These are phyloP conservation scores for Gymnopilus junonius DNA, from an alignment of 768 basidiomycete genomes.

Conservation along the genomic window DNA sequence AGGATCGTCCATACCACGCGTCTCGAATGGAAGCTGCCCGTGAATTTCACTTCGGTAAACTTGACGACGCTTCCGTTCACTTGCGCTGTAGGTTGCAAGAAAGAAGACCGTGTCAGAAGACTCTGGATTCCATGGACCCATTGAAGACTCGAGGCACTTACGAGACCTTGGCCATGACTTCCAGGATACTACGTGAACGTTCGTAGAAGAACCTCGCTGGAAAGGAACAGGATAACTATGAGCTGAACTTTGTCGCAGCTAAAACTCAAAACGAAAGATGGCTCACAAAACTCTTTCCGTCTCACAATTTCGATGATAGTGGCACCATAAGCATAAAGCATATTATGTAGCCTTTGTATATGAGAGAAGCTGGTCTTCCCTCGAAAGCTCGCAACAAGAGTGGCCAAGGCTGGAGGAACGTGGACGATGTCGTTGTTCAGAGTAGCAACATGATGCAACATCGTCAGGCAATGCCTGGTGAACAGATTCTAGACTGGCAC, in stretches of 20 bases:
- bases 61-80: constrained; percentile 82
- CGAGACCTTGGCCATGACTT: constrained; percentile 89
- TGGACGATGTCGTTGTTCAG: constrained; percentile 84
- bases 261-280: not conserved
- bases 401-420: constrained; percentile 65
- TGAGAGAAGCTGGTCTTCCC: constrained; percentile 86
- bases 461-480: constrained; percentile 66
- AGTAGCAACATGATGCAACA: constrained; percentile 75
- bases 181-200: constrained; percentile 78
- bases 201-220: constrained; percentile 81
- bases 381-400: constrained; percentile 76
- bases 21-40: constrained; percentile 87
- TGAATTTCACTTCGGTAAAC: constrained; percentile 86
- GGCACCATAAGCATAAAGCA: constrained; percentile 92
- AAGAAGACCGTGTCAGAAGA: constrained; percentile 4
- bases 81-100: constrained; percentile 47
- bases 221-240: not conserved
- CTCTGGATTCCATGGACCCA: not conserved
- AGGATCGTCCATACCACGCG: constrained; percentile 78
- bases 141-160: constrained; percentile 41
- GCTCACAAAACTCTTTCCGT: constrained; percentile 85
- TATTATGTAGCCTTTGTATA: constrained; percentile 84
- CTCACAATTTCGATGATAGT: constrained; percentile 91
- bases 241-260: not conserved
- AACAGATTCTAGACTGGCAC: constrained; percentile 62